Conservation (phyloP, 768 basidiomycete species). For the Scleroderma bovista region DNA sequence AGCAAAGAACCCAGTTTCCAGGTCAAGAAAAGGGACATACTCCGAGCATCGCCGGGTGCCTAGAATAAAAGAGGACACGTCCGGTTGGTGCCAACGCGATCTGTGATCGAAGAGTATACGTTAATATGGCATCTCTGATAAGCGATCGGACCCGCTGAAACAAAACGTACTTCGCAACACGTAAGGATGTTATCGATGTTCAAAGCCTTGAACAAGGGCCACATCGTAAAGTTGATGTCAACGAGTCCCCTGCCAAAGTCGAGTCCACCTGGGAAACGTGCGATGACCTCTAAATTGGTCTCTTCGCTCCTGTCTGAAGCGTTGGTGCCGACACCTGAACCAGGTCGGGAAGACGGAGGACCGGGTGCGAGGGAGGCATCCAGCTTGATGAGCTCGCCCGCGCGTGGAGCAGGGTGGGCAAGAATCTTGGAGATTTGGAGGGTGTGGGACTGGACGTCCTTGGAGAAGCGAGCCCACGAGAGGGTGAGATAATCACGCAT, state of each 20-base stretch:
- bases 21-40: conserved; percentile 32
- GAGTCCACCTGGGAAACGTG: conserved; percentile 87
- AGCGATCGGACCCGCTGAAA: too few relatives aligned
- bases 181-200: conserved; percentile 93
- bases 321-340: conserved; percentile 36
- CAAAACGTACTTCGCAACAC: conserved; percentile 67
- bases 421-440: conserved; percentile 86
- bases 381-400: conserved; percentile 80
- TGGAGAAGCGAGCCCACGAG: conserved; percentile 90
- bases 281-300: conserved; percentile 71
- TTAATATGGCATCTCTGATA: neutral
- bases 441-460: conserved; percentile 90
- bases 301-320: conserved; percentile 24
- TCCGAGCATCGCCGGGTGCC: conserved; percentile 89
- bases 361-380: conserved; percentile 66
- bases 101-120: conserved; percentile 29
- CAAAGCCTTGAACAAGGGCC: conserved; percentile 90
- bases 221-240: conserved; percentile 94
- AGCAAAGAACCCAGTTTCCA: neutral
- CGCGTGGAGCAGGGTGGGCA: conserved; percentile 81
- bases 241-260: conserved; percentile 90
- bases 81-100: conserved; percentile 86
- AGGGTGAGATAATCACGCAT: conserved; percentile 96
- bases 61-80: conserved; percentile 79
- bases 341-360: conserved; percentile 26